Conservation (phyloP, 2,329 filamentous ascomycete genomes). For the Pseudogymnoascus sp. region DNA sequence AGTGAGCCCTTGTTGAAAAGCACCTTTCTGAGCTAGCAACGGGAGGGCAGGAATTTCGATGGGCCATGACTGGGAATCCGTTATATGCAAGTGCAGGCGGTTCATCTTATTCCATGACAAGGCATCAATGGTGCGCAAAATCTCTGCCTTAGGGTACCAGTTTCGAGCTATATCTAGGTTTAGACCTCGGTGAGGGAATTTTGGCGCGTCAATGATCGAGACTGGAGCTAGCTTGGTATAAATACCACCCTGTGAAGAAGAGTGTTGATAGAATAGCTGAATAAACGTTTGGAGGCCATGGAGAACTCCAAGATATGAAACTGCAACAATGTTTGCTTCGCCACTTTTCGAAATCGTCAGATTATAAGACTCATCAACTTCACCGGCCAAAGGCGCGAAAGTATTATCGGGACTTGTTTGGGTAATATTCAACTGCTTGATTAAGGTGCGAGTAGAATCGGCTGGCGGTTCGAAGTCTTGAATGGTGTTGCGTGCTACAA, state of each 20-base stretch:
- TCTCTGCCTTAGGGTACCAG: constrained; percentile 57
- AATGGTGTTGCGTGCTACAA: constrained; percentile 52
- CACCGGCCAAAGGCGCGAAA: constrained; percentile 53
- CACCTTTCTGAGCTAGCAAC: constrained; percentile 62
- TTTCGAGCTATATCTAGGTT: constrained; percentile 71
- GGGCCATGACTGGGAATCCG: constrained; percentile 80
- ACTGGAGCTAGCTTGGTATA: constrained; percentile 70
- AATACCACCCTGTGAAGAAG: constrained; percentile 40
- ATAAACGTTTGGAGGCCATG: constrained; percentile 69
- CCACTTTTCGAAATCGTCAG: constrained; percentile 53
- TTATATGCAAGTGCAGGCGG: constrained; percentile 70
- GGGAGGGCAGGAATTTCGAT: constrained; percentile 71
- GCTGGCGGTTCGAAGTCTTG: constrained; percentile 56
- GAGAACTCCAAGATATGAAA: constrained; percentile 60
- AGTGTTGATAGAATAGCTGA: constrained; percentile 72
- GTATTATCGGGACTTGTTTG: constrained; percentile 52
- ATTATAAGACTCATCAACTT: constrained; percentile 69
- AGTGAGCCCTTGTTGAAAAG: constrained; percentile 58
- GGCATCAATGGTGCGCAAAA: constrained; percentile 69
- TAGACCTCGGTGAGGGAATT: constrained; percentile 69
- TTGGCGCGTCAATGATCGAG: constrained; percentile 62
- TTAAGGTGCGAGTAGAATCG: constrained; percentile 36
- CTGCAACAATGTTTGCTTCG: constrained; percentile 55
- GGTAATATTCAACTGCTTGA: constrained; percentile 53
- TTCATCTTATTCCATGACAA: constrained; percentile 77